Percentiles rank a stretch among this genome's conserved stretches.
Conservation (phyloP, 2,329 filamentous ascomycete species). For the Cladosporium sp. region DNA sequence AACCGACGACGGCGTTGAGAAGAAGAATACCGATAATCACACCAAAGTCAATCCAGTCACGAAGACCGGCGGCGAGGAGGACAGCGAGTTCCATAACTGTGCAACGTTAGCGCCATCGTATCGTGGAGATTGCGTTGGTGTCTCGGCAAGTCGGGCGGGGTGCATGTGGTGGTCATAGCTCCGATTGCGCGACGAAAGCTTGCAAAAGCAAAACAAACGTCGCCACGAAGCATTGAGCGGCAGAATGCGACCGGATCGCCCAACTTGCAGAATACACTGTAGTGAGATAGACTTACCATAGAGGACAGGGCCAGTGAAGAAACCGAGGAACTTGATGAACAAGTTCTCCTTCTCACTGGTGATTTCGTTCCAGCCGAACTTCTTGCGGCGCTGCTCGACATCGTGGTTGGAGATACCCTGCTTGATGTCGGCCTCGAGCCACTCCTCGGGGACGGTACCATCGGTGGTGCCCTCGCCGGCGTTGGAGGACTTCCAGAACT, state of each 20-base stretch:
- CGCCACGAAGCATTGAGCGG: conserved; percentile 3
- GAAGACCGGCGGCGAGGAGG: conserved; percentile 66
- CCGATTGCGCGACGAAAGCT: conserved; percentile 18
- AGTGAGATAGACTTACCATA: conserved; percentile 55
- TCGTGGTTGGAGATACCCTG: conserved; percentile 56
- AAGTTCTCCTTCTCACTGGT: conserved; percentile 70
- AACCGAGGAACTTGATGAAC: conserved; percentile 68
- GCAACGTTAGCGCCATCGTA: conserved; percentile 13
- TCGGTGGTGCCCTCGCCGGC: conserved; percentile 28
- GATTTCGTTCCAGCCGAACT: conserved; percentile 67
- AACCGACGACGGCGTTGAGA: conserved; percentile 72
- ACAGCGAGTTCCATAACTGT: conserved; percentile 73
- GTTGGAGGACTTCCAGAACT: conserved; percentile 43
- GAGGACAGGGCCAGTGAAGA: conserved; percentile 71
- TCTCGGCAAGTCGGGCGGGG: conserved; percentile 10
- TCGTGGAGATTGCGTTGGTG: conserved; percentile 24
- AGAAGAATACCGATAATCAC: conserved; percentile 71
- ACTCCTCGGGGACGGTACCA: conserved; percentile 56
- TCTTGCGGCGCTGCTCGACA: conserved; percentile 61
- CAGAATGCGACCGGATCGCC: background rate
- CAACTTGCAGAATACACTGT: background rate
- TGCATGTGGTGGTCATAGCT: conserved; percentile 19
- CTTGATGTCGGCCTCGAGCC: conserved; percentile 63
- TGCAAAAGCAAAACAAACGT: conserved; percentile 17
- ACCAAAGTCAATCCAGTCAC: conserved; percentile 72